These are phyloP conservation scores for Exutisphaerella laricina DNA, from an alignment of 2,329 filamentous ascomycete species.

Conservation along the genomic window DNA sequence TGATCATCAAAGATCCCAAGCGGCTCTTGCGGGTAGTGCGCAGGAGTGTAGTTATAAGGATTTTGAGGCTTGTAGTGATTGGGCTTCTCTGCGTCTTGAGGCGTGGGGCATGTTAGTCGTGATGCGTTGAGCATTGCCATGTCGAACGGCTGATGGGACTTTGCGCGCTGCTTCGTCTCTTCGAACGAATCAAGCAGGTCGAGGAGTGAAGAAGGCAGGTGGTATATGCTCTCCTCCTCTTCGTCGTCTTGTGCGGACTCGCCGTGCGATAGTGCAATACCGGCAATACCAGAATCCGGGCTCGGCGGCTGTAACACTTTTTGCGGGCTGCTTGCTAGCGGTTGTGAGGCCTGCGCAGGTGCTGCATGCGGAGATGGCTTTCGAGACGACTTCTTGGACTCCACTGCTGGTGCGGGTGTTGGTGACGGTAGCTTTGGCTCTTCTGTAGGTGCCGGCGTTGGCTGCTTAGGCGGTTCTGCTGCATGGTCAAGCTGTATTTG, in stretches of 20 bases:
- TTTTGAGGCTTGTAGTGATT: conserved; percentile 78
- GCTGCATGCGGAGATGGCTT: conserved; percentile 35
- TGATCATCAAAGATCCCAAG: conserved; percentile 87
- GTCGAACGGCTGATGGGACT: conserved; percentile 57
- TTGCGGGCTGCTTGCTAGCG: conserved; percentile 5
- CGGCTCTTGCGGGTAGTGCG: conserved; percentile 90
- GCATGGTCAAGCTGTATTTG: conserved; percentile 23
- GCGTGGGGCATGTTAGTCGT: conserved; percentile 66
- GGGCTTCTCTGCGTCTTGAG: conserved; percentile 73
- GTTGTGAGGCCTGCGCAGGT: conserved; percentile 34
- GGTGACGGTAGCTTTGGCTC: conserved; percentile 24
- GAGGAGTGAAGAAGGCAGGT: conserved; percentile 80
- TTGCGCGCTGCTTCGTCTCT: conserved; percentile 65
- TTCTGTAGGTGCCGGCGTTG: conserved; percentile 26
- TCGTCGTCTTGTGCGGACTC: conserved; percentile 44
- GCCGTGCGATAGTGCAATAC: conserved; percentile 46
- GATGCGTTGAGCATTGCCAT: conserved; percentile 70
- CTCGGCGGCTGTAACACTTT: conserved; percentile 30
- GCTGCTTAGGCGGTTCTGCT: conserved; percentile 26
- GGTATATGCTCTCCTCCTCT: conserved; percentile 73
- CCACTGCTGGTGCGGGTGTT: conserved; percentile 12
- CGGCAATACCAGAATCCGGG: conserved; percentile 33
- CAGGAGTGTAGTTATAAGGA: conserved; percentile 65
- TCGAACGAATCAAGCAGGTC: conserved; percentile 92
- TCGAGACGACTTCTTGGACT: conserved; percentile 24